These are phyloP conservation scores for Apiosordaria backusii DNA, from an alignment of 495 filamentous ascomycete genomes.

Conservation along the genomic window DNA sequence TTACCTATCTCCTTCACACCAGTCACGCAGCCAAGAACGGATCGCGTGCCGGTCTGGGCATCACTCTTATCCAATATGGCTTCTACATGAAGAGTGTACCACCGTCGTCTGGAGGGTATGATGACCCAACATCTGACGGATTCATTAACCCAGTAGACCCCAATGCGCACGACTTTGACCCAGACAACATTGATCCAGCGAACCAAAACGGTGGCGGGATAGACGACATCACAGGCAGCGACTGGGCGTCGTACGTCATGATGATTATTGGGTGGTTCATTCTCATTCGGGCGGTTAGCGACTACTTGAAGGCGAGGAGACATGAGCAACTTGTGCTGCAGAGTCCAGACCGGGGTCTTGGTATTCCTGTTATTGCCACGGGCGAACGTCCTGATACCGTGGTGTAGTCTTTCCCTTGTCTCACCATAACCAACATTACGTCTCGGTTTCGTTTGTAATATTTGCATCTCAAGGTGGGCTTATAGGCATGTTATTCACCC, in stretches of 20 bases:
- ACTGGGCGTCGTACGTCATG: slow-evolving; percentile 87
- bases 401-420: slow-evolving; percentile 50
- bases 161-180: slow-evolving; percentile 85
- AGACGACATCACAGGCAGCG: slow-evolving; percentile 52
- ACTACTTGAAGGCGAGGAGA: slow-evolving; percentile 79
- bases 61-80: slow-evolving; percentile 93
- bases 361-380: slow-evolving; percentile 82
- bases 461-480: neutral
- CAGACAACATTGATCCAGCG: slow-evolving; percentile 58
- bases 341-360: slow-evolving; percentile 86
- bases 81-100: slow-evolving; percentile 74
- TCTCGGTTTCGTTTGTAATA: slow-evolving; percentile 3
- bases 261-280: slow-evolving; percentile 99
- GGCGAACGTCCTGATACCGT: slow-evolving; percentile 78
- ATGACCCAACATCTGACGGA: slow-evolving; percentile 47
- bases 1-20: slow-evolving; percentile 96
- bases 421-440: neutral
- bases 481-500: neutral
- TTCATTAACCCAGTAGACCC: slow-evolving; percentile 72
- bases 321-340: slow-evolving; percentile 92
- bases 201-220: slow-evolving; percentile 26
- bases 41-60: slow-evolving; percentile 86
- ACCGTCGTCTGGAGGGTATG: slow-evolving; percentile 29
- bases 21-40: slow-evolving; percentile 98
- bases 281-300: slow-evolving; percentile 81